Base-by-base conservation (phyloP, 345 rosid genomes). In the Dipteronia dyeriana region DNA sequence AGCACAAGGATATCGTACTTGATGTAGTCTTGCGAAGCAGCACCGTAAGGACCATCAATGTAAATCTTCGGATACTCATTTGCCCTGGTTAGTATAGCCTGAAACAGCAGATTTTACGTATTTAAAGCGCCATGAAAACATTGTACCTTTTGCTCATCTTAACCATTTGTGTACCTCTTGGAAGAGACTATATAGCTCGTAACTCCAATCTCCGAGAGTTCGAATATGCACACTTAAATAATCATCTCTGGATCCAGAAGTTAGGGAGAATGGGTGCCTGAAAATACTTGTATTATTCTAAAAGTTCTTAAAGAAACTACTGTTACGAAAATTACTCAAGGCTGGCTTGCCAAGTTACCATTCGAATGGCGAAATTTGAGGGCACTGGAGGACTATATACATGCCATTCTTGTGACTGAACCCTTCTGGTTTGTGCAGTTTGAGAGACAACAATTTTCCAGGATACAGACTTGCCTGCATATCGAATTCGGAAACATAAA, bases 241-340 rank as follows among this genome's bases (percentile, higher is more conserved):
- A 61, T 84, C 87, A 61, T 90, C 90, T 23, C 70, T 75, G 13
- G 88, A 88, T 41, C 86, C 88, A 20, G 87, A 86, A 70, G 91
- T 86, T 41, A 90, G 59, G 22, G 91, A 90, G 84, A 90, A 87
- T 57, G 93, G 93, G 78, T 90, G 93, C 93, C 93, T 89, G 88
- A 49, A 66, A 76, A 53, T 38, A 4, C n/a, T 53, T 51, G 1
- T 49, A 13, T 11, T 49, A 49, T 49, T 5, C 57, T 16, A 14
- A 14, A 14, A 51, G 56, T 11, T 51, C 19, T n/a, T 0, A 0
- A 59, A 59, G 23, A 4, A 41, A 59, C 4, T 34, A 59, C 29
- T 59, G 64, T 39, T 53, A 19, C 7, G 65, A 34, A 31, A 23
- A 71, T 71, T 13, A 71, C 34, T 20, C 34, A 60, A 41, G 61